phyloP scores from a whole-genome alignment of 768 basidiomycete genomes.

The Lactarius sanguifluus region DNA sequence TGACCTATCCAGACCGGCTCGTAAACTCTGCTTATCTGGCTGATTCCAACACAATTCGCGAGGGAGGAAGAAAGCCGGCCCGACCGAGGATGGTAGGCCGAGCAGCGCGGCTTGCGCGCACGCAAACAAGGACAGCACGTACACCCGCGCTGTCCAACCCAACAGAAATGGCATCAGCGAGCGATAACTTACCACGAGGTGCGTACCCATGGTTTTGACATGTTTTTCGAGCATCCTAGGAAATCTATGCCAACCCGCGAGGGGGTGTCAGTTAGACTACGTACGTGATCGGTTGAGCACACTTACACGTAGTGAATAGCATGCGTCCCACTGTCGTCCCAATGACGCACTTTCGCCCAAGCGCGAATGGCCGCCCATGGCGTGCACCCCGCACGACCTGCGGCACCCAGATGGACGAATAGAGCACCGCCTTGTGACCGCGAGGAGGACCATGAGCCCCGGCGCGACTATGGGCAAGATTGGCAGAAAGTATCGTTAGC shows the following conservation, averaged over 20 bases:
- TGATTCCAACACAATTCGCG: background rate
- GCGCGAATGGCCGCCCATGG: too few species aligned
- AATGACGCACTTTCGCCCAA: too few species aligned
- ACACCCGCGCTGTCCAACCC: slow-evolving; percentile 58
- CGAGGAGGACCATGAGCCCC: slow-evolving; percentile 58
- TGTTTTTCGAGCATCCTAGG: slow-evolving; percentile 79
- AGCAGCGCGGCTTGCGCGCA: slow-evolving; percentile 61
- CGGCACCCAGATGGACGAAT: too few species aligned
- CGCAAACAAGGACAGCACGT: slow-evolving; percentile 57
- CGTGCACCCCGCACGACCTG: too few species aligned
- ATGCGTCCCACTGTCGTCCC: too few species aligned
- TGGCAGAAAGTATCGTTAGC: too few species aligned
- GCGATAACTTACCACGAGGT: slow-evolving; percentile 1
- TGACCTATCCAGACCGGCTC: too few species aligned
- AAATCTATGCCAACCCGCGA: slow-evolving; percentile 55
- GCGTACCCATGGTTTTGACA: slow-evolving; percentile 67
- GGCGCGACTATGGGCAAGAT: slow-evolving; percentile 52
- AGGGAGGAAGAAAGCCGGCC: slow-evolving; percentile 77
- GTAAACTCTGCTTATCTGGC: too few species aligned
- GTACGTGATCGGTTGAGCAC: background rate
- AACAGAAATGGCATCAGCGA: background rate
- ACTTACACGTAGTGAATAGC: too few species aligned
- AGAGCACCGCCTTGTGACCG: too few species aligned
- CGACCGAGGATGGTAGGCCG: slow-evolving; percentile 70
- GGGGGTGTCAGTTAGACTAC: background rate